Percentiles rank a stretch among this genome's conserved stretches.
Evolutionary conservation across 2,329 filamentous ascomycete genomes (phyloP).

Genomic region (Capronia epimyces): DNA sequence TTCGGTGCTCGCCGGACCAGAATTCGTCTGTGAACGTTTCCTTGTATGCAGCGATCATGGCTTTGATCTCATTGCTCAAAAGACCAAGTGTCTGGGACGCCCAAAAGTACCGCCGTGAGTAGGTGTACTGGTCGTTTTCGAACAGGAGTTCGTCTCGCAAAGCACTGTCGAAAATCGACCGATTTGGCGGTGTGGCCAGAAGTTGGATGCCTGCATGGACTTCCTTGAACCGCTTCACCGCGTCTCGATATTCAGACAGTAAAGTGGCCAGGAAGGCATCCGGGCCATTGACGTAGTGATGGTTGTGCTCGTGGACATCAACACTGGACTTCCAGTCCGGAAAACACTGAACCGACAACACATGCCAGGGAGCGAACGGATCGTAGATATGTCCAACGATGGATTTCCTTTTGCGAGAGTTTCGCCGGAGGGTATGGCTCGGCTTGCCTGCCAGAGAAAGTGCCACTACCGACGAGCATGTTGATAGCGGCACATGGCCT

Average conservation of each 20-base stretch:
- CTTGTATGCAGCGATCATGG: conserved; percentile 28
- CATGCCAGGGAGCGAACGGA: conserved; percentile 57
- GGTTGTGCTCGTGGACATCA: conserved; percentile 51
- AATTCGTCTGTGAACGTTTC: conserved; percentile 29
- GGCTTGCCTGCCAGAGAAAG: conserved; percentile 52
- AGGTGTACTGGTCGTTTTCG: conserved; percentile 27
- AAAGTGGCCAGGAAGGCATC: conserved; percentile 58
- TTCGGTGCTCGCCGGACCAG: conserved; percentile 29
- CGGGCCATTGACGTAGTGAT: conserved; percentile 56
- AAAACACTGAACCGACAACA: conserved; percentile 55
- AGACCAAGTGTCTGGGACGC: conserved; percentile 29
- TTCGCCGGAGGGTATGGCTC: conserved; percentile 47
- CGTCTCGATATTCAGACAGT: conserved; percentile 56
- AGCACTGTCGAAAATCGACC: conserved; percentile 28
- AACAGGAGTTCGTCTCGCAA: conserved; percentile 28
- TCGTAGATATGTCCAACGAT: conserved; percentile 53
- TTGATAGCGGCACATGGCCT: conserved; percentile 53
- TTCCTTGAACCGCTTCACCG: conserved; percentile 53
- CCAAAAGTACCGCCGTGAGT: conserved; percentile 31
- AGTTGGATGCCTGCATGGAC: conserved; percentile 55
- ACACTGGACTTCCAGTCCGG: conserved; percentile 55
- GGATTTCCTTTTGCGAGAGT: conserved; percentile 44
- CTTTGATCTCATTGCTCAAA: conserved; percentile 31
- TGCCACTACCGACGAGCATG: conserved; percentile 56
- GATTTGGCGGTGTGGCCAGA: conserved; percentile 54